Evolutionary conservation across 169 alveolate genomes (phyloP), one percentile per base, ranked within the genome.

Genomic region (Eimeria tenella): DNA sequence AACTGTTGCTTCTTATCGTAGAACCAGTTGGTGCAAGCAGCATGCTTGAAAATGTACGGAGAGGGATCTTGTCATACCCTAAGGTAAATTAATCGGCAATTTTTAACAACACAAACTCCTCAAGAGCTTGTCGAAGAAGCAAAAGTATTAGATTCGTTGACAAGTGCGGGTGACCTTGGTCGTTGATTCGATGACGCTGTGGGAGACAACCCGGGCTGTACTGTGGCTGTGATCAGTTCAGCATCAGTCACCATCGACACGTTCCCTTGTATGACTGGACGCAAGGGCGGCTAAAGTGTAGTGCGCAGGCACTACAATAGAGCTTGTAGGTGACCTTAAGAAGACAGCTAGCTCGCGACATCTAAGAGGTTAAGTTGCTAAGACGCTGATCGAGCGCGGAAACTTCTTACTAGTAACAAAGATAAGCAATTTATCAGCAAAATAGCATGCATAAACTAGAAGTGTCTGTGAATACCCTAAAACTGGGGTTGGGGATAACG

Each of bases 81-180:
- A 42, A 21, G 42, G 19, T 9, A 74, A 74, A 17, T 42, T n/a
- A 74, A 6, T 50, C 25, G 84, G 21, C 62, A 5, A n/a, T 79
- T 21, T 79, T 68, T 53, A 68, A 79, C 55, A n/a, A 55, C 4
- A 79, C 71, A 79, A 55, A 53, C 65, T 55, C 70, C 23, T 79
- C 88, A 58, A 79, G 88, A 53, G 88, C 88, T 79, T 79, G 88
- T 52, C 88, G 88, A 5, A 53, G 70, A 58, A 55, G 31, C 70
- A 50, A 52, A 55, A 79, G 88, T 11, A 79, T 4, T 53, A 55
- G 31, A 9, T 79, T 68, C 56, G 88, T 79, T n/a, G 88, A 62
- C 50, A 55, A 53, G 23, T 63, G 55, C 3, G 49, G 21, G 88
- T 52, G 88, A 53, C 25, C 53, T 52, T 79, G 42, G 52, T 52